These are phyloP conservation scores for Sanghuangporus sanghuang DNA, from an alignment of 1,284 basidiomycete genomes.

Conservation along the genomic window DNA sequence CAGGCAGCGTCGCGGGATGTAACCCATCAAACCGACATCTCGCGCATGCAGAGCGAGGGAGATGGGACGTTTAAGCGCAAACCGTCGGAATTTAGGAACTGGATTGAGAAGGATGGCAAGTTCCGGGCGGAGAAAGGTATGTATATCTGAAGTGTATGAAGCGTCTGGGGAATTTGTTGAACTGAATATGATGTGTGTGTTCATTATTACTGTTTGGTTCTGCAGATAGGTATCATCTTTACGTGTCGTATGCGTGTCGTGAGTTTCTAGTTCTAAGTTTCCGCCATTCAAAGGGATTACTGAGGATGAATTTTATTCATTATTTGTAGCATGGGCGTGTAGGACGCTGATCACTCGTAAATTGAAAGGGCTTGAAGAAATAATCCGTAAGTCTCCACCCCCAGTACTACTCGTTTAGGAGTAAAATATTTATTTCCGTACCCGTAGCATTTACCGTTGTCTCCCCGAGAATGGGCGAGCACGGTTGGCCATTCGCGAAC, in stretches of 20 bases:
- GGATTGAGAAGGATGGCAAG: conserved; percentile 66
- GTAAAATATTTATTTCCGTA: not conserved
- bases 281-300: not conserved
- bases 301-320: not conserved
- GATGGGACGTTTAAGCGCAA: conserved; percentile 86
- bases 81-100: conserved; percentile 68
- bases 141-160: not conserved
- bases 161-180: too few relatives aligned
- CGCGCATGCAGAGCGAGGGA: conserved; percentile 52
- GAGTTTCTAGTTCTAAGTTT: conserved; percentile 27
- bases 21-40: conserved; percentile 50
- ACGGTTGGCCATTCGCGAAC: conserved; percentile 86
- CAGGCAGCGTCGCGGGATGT: conserved; percentile 24
- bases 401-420: not conserved
- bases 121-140: conserved; percentile 81
- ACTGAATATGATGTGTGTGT: not conserved
- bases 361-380: conserved; percentile 86
- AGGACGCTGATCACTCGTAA: conserved; percentile 84
- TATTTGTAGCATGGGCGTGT: conserved; percentile 80
- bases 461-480: conserved; percentile 78
- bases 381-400: conserved; percentile 55
- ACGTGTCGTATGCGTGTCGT: conserved; percentile 80
- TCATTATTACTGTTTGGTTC: not conserved
- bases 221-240: conserved; percentile 83
- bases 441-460: conserved; percentile 70